Percentiles rank a stretch among this genome's conserved stretches.
These are phyloP conservation scores for Fusarium sp. DNA, from an alignment of 2,329 filamentous ascomycete species.

Conservation along the genomic window DNA sequence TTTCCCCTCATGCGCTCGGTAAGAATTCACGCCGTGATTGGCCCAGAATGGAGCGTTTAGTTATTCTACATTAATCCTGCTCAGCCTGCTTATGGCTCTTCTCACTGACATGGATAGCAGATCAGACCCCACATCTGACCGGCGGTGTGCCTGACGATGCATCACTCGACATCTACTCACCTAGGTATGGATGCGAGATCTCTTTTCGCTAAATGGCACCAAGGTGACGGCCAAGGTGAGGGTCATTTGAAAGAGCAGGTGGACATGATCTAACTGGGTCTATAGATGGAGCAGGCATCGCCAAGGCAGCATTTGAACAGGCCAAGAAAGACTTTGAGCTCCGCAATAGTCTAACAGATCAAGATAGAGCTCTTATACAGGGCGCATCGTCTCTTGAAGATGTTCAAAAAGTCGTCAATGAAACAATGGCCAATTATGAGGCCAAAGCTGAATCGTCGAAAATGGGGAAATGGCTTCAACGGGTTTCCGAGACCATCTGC, in stretches of 20 bases:
- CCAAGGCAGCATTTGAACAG: background rate
- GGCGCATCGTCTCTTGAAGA: background rate
- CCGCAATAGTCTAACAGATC: background rate
- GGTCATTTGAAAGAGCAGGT: background rate
- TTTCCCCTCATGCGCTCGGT: background rate
- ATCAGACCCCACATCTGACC: background rate
- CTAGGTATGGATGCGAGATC: background rate
- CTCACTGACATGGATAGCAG: too few relatives aligned
- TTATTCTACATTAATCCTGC: background rate
- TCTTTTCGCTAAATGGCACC: conserved; percentile 3
- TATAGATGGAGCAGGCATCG: background rate
- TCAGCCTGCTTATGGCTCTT: background rate
- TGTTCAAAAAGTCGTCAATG: background rate
- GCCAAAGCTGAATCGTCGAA: background rate
- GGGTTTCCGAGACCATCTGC: background rate
- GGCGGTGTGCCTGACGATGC: too few relatives aligned
- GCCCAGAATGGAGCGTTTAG: background rate
- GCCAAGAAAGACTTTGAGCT: background rate
- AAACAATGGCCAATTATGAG: conserved; percentile 1
- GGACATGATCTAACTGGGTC: background rate
- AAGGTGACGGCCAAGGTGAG: background rate
- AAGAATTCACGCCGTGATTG: background rate
- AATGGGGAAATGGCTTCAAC: background rate
- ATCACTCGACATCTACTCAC: background rate
- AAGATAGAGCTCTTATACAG: background rate